A percentile compares a stretch with the other conserved stretches of the same genome.
Conservation (phyloP, 352 stramenopile species). For the Pythium dissotocum region DNA sequence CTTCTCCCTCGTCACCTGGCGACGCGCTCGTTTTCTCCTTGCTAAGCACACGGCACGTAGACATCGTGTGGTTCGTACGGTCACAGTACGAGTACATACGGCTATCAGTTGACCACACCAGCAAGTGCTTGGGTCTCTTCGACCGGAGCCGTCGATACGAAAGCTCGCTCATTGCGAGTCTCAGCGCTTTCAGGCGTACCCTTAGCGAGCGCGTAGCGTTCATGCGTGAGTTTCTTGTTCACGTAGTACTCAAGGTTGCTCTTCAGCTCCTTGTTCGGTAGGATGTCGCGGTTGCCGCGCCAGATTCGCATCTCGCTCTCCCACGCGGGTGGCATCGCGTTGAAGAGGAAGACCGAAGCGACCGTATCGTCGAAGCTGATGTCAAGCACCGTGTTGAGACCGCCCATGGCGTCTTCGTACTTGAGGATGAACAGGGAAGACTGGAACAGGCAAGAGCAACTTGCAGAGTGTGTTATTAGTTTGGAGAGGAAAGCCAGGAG, state of each 20-base stretch:
- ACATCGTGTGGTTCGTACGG: background rate
- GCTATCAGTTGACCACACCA: background rate
- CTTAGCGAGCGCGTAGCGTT: background rate
- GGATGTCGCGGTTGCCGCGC: background rate
- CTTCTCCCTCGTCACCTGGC: too few species aligned
- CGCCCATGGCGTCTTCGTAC: constrained; percentile 15
- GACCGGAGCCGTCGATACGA: constrained; percentile 3
- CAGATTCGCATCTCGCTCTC: constrained; percentile 11
- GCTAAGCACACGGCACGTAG: constrained; percentile 4
- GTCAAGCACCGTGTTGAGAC: constrained; percentile 10
- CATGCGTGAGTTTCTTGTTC: background rate
- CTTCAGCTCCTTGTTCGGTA: constrained; percentile 8
- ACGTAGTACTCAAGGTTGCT: constrained; percentile 2
- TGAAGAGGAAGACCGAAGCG: constrained; percentile 9
- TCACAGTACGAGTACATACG: too few species aligned
- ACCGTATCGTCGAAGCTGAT: constrained; percentile 7
- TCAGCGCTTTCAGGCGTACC: constrained; percentile 5
- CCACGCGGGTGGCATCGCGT: constrained; percentile 9
- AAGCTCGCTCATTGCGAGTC: background rate
- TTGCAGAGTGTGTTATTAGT: too few species aligned
- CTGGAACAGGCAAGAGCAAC: too few species aligned
- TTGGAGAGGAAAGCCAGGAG: too few species aligned
- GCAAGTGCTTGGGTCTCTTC: too few species aligned
- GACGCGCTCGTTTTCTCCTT: too few species aligned
- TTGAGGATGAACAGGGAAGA: constrained; percentile 6